Evolutionary conservation across 2,329 filamentous ascomycete species (phyloP), one percentile per base, ranked within the genome.

Genomic region (Ophiostoma australiae): DNA sequence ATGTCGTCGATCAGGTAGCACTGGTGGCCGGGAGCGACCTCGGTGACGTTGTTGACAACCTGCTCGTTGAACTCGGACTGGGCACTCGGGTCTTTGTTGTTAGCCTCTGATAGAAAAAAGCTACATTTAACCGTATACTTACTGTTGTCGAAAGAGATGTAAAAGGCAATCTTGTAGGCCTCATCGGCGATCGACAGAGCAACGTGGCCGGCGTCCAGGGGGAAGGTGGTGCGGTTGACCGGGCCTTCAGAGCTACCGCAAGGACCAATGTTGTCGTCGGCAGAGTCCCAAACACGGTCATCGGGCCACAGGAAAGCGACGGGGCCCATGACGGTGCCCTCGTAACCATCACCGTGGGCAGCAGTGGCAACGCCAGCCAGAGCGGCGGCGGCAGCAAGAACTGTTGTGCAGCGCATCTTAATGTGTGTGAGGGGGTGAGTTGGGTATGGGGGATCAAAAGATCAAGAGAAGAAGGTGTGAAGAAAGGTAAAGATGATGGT

Each of bases 231-330:
- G 70, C 85, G 79, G 72, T 84, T 84, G 3, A 75, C 75, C 0
- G 81, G 79, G 0, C 81, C 81, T 10, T 78, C 77, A 6, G 79
- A 73, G 65, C 83, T 85, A 67, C 85, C 85, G 73, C 85, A 87
- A 0, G 85, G 85, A 0, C 81, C 80, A 8, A 76, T 81, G 73
- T 86, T 86, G 75, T 87, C 85, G 39, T 81, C 75, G 4, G 79
- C 78, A 52, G 82, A 81, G 55, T 79, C 81, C 84, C 84, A 87
- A 23, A 78, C 76, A 35, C 85, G 81, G 74, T 86, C 82, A 1
- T 78, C 76, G 0, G 85, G 85, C 85, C 85, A 87, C 70, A 87
- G 77, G 75, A 87, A 85, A 31, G 84, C 84, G 17, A 84, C 84
- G 1, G 84, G 84, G 6, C 84, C 85, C 83, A 86, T 86, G 33